These are phyloP conservation scores for Aurantiochytrium sp. DNA, from an alignment of 108 stramenopile species.

Conservation along the genomic window DNA sequence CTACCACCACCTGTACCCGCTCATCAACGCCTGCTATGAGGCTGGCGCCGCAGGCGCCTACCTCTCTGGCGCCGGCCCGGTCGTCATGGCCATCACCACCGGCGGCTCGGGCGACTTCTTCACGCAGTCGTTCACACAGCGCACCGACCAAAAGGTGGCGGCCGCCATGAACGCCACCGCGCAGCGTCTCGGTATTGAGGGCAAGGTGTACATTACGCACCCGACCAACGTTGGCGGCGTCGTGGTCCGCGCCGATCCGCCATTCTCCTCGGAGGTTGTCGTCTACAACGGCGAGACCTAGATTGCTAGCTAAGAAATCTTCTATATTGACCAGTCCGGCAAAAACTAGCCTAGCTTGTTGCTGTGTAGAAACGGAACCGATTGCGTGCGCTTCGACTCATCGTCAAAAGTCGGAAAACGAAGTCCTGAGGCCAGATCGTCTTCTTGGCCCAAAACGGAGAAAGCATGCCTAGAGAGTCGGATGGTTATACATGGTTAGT, in stretches of 20 bases:
- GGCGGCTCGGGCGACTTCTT: slow-evolving; percentile 96
- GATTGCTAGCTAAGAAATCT: too few relatives aligned
- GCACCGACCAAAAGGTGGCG: slow-evolving; percentile 84
- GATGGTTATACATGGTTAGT: too few relatives aligned
- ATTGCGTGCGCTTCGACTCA: too few relatives aligned
- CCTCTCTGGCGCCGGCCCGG: slow-evolving; percentile 89
- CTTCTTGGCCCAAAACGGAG: too few relatives aligned
- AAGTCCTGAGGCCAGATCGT: too few relatives aligned
- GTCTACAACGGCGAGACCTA: slow-evolving; percentile 24
- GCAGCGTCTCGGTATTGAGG: slow-evolving; percentile 44
- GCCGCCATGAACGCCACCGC: slow-evolving; percentile 86
- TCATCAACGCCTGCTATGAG: slow-evolving; percentile 84
- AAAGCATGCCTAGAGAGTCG: too few relatives aligned
- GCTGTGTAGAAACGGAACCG: too few relatives aligned
- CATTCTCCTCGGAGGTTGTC: slow-evolving; percentile 22
- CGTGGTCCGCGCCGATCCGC: slow-evolving; percentile 42
- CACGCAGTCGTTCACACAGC: slow-evolving; percentile 87
- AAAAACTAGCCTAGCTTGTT: too few relatives aligned
- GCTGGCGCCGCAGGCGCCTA: slow-evolving; percentile 90
- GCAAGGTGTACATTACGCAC: slow-evolving; percentile 55
- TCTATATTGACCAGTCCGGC: too few relatives aligned
- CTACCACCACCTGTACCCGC: slow-evolving; percentile 86
- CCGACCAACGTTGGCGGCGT: slow-evolving; percentile 50
- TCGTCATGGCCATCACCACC: slow-evolving; percentile 91
- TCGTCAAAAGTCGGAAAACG: too few relatives aligned